phyloP scores from a whole-genome alignment of 73 alveolate genomes.

The Blepharisma stoltei region DNA sequence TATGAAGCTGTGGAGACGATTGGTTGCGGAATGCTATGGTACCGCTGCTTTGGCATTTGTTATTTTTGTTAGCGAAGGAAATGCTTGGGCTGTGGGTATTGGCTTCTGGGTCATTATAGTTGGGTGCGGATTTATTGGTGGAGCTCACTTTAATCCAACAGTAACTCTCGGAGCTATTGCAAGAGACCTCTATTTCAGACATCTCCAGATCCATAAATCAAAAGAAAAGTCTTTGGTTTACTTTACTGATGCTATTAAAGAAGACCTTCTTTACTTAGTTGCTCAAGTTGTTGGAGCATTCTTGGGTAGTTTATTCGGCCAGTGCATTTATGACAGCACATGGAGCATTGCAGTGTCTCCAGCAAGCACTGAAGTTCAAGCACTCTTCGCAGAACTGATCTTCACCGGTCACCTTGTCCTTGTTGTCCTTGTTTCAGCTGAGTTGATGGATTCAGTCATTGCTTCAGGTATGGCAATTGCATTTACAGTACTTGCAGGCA shows the following conservation, averaged over 20 bases:
- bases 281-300: slow-evolving; percentile 7
- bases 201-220: no score
- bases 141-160: slow-evolving; percentile 33
- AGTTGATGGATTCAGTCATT: slow-evolving; percentile 14
- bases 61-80: no score
- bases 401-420: neutral
- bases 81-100: no score
- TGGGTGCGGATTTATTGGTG: slow-evolving; percentile 7
- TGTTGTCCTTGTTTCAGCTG: neutral
- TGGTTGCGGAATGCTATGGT: no score
- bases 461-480: slow-evolving; percentile 18
- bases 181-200: neutral
- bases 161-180: slow-evolving; percentile 15
- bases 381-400: slow-evolving; percentile 17
- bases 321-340: neutral
- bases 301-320: slow-evolving; percentile 11
- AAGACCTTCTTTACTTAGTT: neutral
- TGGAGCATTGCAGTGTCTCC: neutral
- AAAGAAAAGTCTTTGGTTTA: neutral
- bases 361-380: neutral
- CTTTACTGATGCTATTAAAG: neutral
- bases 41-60: no score
- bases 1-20: no score
- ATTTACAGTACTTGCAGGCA: neutral
- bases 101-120: no score